Evolutionary conservation across 1,284 basidiomycete genomes (phyloP).

Genomic region (Sphagnurus paluster): DNA sequence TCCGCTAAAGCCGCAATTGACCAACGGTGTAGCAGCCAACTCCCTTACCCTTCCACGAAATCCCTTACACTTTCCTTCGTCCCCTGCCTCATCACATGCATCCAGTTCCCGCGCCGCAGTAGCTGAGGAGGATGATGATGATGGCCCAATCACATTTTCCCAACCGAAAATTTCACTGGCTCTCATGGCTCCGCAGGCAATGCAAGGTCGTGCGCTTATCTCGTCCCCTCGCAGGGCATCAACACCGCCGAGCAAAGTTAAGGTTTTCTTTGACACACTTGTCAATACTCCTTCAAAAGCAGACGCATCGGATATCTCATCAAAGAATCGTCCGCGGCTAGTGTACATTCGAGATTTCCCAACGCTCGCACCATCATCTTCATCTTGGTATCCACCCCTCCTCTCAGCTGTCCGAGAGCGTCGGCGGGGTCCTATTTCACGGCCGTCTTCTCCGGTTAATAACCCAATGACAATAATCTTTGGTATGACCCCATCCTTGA

Average conservation of each 20-base stretch:
- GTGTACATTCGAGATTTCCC: conserved; percentile 83
- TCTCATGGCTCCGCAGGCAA: conserved; percentile 48
- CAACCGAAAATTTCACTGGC: conserved; percentile 63
- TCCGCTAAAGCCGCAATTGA: background rate
- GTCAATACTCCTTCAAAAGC: conserved; percentile 57
- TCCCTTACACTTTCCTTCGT: conserved; percentile 63
- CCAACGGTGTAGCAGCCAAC: conserved; percentile 41
- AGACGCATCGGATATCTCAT: conserved; percentile 24
- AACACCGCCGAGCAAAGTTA: conserved; percentile 57
- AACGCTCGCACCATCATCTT: conserved; percentile 69
- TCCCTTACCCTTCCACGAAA: conserved; percentile 68
- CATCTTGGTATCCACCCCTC: conserved; percentile 79
- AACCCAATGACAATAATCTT: conserved; percentile 82
- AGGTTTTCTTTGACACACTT: conserved; percentile 72
- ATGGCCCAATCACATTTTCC: conserved; percentile 32
- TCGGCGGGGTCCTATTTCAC: conserved; percentile 59
- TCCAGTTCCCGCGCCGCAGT: conserved; percentile 28
- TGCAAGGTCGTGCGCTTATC: conserved; percentile 44
- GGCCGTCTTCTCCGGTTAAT: conserved; percentile 53
- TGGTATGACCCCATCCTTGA: conserved; percentile 75
- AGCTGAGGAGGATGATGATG: conserved; percentile 53
- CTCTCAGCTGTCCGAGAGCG: conserved; percentile 74
- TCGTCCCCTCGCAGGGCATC: conserved; percentile 39
- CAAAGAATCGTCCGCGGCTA: conserved; percentile 59
- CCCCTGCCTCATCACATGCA: conserved; percentile 25